A percentile compares a stretch with the other conserved stretches of the same genome.
Evolutionary conservation across 1,284 basidiomycete species (phyloP).

Genomic region (Cryptococcus depauperatus): DNA sequence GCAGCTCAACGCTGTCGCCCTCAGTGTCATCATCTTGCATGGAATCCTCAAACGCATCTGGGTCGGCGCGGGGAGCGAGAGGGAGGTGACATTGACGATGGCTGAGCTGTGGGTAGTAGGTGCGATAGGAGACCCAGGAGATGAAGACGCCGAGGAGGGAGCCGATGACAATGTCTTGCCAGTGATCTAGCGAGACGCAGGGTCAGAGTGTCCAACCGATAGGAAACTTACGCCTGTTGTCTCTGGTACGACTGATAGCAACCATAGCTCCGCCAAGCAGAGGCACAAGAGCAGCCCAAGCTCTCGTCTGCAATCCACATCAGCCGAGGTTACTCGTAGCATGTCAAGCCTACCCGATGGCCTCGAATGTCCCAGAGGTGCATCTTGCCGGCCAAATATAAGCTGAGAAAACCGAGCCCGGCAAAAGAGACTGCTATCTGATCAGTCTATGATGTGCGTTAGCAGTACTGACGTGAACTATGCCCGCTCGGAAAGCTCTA

Average conservation of each 20-base stretch:
- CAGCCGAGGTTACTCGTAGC: background rate
- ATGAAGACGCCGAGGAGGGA: slow-evolving; percentile 63
- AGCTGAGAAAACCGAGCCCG: slow-evolving; percentile 79
- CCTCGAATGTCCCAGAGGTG: slow-evolving; percentile 80
- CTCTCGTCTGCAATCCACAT: slow-evolving; percentile 54
- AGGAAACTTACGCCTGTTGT: slow-evolving; percentile 64
- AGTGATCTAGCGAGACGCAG: slow-evolving; percentile 55
- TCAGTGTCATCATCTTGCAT: slow-evolving; percentile 14
- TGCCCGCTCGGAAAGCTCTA: slow-evolving; percentile 87
- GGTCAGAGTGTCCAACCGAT: background rate
- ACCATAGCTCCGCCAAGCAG: slow-evolving; percentile 73
- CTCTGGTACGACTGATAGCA: slow-evolving; percentile 84
- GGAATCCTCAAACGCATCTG: slow-evolving; percentile 19
- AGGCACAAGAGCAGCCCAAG: slow-evolving; percentile 73
- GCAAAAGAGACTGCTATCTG: slow-evolving; percentile 68
- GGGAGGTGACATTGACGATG: slow-evolving; percentile 58
- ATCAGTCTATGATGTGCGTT: background rate
- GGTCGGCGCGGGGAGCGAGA: slow-evolving; percentile 55
- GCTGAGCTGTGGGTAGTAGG: slow-evolving; percentile 40
- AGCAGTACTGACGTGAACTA: slow-evolving; percentile 32
- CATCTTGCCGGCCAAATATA: slow-evolving; percentile 84
- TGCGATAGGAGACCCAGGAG: slow-evolving; percentile 71
- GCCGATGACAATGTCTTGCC: slow-evolving; percentile 80
- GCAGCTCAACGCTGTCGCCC: slow-evolving; percentile 20
- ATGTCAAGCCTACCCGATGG: slow-evolving; percentile 54